Evolutionary conservation across 208 protist genomes (phyloP).

Genomic region (Histomonas meleagridis): DNA sequence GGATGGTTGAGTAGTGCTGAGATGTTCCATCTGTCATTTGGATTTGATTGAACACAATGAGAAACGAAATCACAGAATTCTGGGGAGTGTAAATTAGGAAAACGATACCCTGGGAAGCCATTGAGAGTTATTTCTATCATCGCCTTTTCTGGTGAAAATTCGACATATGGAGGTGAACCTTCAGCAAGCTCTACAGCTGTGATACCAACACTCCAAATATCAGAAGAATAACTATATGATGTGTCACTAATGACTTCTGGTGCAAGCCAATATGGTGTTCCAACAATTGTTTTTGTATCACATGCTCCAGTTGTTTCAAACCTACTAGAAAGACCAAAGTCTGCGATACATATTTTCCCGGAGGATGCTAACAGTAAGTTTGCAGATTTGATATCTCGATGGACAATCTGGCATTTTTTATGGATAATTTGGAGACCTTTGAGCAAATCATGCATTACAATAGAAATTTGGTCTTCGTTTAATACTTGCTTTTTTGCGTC

Average conservation of each 20-base stretch:
- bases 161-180: constrained; percentile 38
- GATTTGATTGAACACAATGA: background rate
- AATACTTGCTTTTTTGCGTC: background rate
- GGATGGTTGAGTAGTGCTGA: background rate
- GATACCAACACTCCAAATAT: constrained; percentile 48
- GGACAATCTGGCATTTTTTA: constrained; percentile 55
- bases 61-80: background rate
- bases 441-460: constrained; percentile 14
- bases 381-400: constrained; percentile 72
- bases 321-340: constrained; percentile 45
- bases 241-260: constrained; percentile 45
- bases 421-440: background rate
- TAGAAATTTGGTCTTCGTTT: background rate
- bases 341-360: constrained; percentile 45
- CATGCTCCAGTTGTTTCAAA: background rate
- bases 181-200: constrained; percentile 46
- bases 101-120: background rate
- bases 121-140: background rate
- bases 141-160: constrained; percentile 37
- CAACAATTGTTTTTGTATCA: constrained; percentile 2
- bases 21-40: background rate
- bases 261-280: constrained; percentile 47
- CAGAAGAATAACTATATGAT: constrained; percentile 35
- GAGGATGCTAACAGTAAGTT: constrained; percentile 40
- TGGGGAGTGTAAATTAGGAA: background rate